Percentiles rank a stretch among this genome's conserved stretches.
phyloP scores from a whole-genome alignment of 257 asterid genomes.

The Solanum pinnatisectum region DNA sequence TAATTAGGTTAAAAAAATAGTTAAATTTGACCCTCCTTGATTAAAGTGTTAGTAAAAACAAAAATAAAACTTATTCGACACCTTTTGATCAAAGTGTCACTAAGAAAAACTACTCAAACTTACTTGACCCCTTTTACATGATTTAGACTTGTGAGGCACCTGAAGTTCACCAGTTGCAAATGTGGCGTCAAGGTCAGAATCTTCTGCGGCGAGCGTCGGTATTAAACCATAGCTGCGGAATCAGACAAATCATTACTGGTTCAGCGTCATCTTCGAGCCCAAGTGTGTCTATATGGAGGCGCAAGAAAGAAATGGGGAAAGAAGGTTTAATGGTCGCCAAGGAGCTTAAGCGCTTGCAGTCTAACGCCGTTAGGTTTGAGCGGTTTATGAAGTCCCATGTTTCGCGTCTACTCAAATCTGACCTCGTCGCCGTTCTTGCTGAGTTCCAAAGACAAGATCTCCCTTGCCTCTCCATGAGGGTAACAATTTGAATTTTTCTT shows the following conservation, averaged over 20 bases:
- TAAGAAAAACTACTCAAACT: no score
- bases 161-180: background rate
- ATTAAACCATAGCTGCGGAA: background rate
- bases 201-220: constrained; percentile 16
- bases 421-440: constrained; percentile 76
- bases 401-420: constrained; percentile 84
- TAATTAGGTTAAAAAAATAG: no score
- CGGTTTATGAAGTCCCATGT: constrained; percentile 66
- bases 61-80: no score
- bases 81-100: no score
- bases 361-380: constrained; percentile 49
- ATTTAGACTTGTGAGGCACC: background rate
- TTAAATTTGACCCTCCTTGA: no score
- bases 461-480: constrained; percentile 70
- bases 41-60: no score
- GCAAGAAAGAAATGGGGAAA: constrained; percentile 92
- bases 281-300: constrained; percentile 82
- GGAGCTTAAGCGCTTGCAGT: constrained; percentile 84
- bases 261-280: constrained; percentile 35
- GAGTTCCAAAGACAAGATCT: constrained; percentile 93
- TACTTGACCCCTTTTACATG: no score
- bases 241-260: constrained; percentile 22
- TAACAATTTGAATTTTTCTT: background rate
- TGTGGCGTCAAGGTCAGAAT: constrained; percentile 15
- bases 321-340: constrained; percentile 81